Percentiles rank a stretch among this genome's conserved stretches.
Evolutionary conservation across 2,329 filamentous ascomycete genomes (phyloP).

Genomic region (Fusarium sambucinum): DNA sequence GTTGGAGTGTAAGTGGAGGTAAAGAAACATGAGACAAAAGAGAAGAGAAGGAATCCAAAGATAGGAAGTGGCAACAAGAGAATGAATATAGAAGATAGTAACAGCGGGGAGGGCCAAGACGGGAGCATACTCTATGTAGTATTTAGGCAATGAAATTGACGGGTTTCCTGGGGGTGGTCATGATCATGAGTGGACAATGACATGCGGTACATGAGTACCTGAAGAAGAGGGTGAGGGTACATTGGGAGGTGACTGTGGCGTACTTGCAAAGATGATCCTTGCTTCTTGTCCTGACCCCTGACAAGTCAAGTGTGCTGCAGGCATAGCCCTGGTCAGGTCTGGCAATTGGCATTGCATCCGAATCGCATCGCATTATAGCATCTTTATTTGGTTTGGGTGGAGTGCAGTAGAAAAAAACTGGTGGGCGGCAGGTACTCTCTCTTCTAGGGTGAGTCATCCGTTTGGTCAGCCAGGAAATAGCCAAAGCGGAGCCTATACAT

Average conservation of each 20-base stretch:
- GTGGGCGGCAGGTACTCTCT: too few species aligned
- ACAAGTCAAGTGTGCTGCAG: conserved; percentile 9
- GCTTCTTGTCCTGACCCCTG: conserved; percentile 17
- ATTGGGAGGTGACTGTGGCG: conserved; percentile 48
- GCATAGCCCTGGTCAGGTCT: conserved; percentile 35
- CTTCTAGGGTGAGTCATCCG: conserved; percentile 38
- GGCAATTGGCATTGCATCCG: conserved; percentile 22
- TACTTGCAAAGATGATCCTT: conserved; percentile 11
- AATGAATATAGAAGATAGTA: conserved; percentile 26
- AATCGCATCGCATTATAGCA: conserved; percentile 16
- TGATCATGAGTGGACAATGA: conserved; percentile 48
- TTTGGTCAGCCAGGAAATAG: conserved; percentile 36
- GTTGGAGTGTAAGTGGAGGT: conserved; percentile 40
- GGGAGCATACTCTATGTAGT: conserved; percentile 45
- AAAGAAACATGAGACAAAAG: conserved; percentile 17
- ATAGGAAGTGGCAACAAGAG: conserved; percentile 34
- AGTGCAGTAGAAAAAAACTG: conserved; percentile 23
- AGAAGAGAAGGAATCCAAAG: conserved; percentile 15
- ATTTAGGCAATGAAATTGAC: conserved; percentile 47
- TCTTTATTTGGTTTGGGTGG: conserved; percentile 25
- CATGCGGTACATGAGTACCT: conserved; percentile 46
- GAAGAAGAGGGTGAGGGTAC: conserved; percentile 43
- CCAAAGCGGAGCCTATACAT: conserved; percentile 36
- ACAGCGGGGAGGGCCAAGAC: conserved; percentile 43
- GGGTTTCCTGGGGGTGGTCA: conserved; percentile 39